A percentile compares a stretch with the other conserved stretches of the same genome.
These are phyloP conservation scores for Prunus mira DNA, from an alignment of 306 rosid genomes.

Conservation along the genomic window DNA sequence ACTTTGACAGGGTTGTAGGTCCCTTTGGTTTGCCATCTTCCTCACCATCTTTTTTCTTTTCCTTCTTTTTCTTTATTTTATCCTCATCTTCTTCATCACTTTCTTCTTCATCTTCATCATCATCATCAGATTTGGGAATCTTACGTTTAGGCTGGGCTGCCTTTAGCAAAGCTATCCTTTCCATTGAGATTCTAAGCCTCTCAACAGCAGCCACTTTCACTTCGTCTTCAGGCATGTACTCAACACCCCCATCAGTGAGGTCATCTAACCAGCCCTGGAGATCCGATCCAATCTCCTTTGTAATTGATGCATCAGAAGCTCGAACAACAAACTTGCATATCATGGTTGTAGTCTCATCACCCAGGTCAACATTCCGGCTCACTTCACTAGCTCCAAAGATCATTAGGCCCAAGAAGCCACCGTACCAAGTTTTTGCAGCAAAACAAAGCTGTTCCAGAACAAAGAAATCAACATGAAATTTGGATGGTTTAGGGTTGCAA, in stretches of 20 bases:
- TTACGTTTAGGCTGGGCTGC: conserved; percentile 87
- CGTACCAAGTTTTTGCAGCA: conserved; percentile 98
- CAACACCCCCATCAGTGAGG: conserved; percentile 97
- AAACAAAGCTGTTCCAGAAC: conserved; percentile 62
- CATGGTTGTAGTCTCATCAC: conserved; percentile 97
- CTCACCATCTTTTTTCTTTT: conserved; percentile 46
- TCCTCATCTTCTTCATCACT: conserved; percentile 32
- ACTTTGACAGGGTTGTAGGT: conserved; percentile 80
- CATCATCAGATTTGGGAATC: conserved; percentile 56
- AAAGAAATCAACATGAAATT: background rate
- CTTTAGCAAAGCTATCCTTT: conserved; percentile 87
- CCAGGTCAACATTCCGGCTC: conserved; percentile 93
- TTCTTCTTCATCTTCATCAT: conserved; percentile 24
- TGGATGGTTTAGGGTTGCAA: background rate
- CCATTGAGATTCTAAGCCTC: conserved; percentile 94
- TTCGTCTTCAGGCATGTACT: conserved; percentile 97
- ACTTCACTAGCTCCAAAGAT: conserved; percentile 99
- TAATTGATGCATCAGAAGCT: conserved; percentile 88
- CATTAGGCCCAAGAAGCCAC: conserved; percentile 96
- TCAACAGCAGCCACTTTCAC: conserved; percentile 88
- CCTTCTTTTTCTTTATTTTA: conserved; percentile 30
- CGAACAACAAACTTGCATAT: conserved; percentile 91
- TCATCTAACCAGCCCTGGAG: conserved; percentile 98
- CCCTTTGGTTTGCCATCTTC: conserved; percentile 73
- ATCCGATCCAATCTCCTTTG: conserved; percentile 90